These are phyloP conservation scores for Ambrosiella xylebori DNA, from an alignment of 2,329 filamentous ascomycete genomes.

Conservation along the genomic window DNA sequence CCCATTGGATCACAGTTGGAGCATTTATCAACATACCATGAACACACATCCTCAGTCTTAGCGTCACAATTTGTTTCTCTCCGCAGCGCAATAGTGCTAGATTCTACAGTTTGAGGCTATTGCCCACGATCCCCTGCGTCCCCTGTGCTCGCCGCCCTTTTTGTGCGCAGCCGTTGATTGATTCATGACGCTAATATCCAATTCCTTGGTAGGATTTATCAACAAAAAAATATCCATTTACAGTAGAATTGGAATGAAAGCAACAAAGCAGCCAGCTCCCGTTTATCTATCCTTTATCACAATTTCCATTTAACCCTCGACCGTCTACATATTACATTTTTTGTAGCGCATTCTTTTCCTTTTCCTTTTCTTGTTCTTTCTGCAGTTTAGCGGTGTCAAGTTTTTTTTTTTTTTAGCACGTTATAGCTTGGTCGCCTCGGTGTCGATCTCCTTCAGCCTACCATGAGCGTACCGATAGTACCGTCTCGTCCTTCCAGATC, in stretches of 20 bases:
- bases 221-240: not conserved
- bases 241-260: not conserved
- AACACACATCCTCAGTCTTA: not conserved
- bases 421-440: not conserved
- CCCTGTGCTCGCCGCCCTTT: not conserved
- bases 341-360: slow-evolving; percentile 5
- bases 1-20: too few relatives aligned
- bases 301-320: slow-evolving; percentile 3
- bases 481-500: slow-evolving; percentile 38
- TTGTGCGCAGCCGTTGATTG: not conserved
- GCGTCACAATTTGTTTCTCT: not conserved
- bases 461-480: slow-evolving; percentile 35
- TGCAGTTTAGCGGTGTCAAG: not conserved
- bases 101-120: not conserved
- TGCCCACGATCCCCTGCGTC: not conserved
- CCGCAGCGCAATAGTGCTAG: not conserved
- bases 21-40: too few relatives aligned
- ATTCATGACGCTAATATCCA: not conserved
- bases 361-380: slow-evolving; percentile 10
- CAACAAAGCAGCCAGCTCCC: not conserved
- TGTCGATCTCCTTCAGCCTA: slow-evolving; percentile 19
- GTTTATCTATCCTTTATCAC: not conserved
- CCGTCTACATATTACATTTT: not conserved
- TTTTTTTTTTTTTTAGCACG: not conserved
- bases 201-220: not conserved